phyloP scores from a whole-genome alignment of 108 stramenopile species.

The Nitzschia putrida region DNA sequence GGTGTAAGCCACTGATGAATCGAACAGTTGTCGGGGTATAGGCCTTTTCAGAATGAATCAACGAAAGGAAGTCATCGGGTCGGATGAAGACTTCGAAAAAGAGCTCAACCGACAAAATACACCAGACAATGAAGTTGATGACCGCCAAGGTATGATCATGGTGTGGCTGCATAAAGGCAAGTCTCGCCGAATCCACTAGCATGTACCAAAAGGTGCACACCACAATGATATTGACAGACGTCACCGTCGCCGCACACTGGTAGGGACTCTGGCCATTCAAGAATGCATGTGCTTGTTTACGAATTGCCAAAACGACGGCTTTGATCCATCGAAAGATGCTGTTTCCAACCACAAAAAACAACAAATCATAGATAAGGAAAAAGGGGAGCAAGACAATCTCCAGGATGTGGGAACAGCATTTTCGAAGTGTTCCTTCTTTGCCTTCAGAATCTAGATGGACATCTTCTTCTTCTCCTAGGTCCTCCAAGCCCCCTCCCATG shows the following conservation, averaged over 20 bases:
- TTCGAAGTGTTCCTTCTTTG: slow-evolving; percentile 5
- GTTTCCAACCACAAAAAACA: slow-evolving; percentile 16
- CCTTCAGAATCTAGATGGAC: background rate
- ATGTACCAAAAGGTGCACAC: slow-evolving; percentile 72
- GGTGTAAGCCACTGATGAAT: slow-evolving; percentile 70
- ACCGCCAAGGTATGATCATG: slow-evolving; percentile 57
- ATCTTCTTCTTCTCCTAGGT: slow-evolving; percentile 5
- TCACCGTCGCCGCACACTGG: slow-evolving; percentile 45
- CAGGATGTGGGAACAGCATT: slow-evolving; percentile 7
- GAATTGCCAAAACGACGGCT: background rate
- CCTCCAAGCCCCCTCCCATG: slow-evolving; percentile 6
- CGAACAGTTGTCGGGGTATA: slow-evolving; percentile 67
- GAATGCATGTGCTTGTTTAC: slow-evolving; percentile 32
- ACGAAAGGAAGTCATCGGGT: slow-evolving; percentile 55
- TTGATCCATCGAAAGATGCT: slow-evolving; percentile 18
- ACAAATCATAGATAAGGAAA: slow-evolving; percentile 30
- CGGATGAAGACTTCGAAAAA: slow-evolving; percentile 75
- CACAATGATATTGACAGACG: slow-evolving; percentile 76
- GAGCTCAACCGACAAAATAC: slow-evolving; percentile 69
- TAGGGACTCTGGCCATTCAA: slow-evolving; percentile 52
- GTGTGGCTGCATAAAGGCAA: slow-evolving; percentile 58
- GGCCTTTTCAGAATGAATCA: slow-evolving; percentile 73
- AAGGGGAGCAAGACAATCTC: slow-evolving; percentile 26
- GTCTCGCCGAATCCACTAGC: slow-evolving; percentile 63
- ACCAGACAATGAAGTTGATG: slow-evolving; percentile 68